Percentiles rank a stretch among this genome's conserved stretches.
Evolutionary conservation across 306 rosid species (phyloP).

Genomic region (Vicia villosa): DNA sequence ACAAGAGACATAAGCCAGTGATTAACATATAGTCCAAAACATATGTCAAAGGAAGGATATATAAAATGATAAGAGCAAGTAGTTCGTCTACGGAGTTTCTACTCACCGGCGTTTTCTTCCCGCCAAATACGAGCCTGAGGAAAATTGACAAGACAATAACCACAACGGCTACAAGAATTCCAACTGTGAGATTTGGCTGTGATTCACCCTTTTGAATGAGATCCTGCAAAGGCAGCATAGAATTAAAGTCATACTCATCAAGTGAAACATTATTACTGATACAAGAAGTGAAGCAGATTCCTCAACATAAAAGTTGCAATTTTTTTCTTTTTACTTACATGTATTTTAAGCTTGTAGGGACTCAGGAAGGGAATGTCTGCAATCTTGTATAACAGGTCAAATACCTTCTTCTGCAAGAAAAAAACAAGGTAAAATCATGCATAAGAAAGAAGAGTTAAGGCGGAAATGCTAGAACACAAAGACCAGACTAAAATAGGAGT

Average conservation of each 20-base stretch:
- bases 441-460: not conserved
- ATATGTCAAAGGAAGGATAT: not conserved
- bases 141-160: conserved; percentile 60
- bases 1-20: conserved; percentile 16
- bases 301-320: not conserved
- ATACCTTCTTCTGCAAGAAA: conserved; percentile 74
- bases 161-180: conserved; percentile 61
- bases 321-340: conserved; percentile 44
- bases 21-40: not conserved
- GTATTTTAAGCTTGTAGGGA: conserved; percentile 59
- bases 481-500: not conserved
- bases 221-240: conserved; percentile 51
- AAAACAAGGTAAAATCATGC: conserved; percentile 1
- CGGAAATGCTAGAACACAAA: not conserved
- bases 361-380: conserved; percentile 79
- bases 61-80: not conserved
- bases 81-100: not conserved
- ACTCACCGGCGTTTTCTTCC: conserved; percentile 72
- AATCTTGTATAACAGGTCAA: conserved; percentile 79
- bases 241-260: conserved; percentile 22
- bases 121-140: conserved; percentile 70
- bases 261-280: not conserved
- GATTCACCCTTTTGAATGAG: conserved; percentile 78
- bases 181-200: conserved; percentile 79
- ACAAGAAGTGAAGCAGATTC: not conserved